Conservation (phyloP, 108 stramenopile species). For the Aurantiochytrium sp. region DNA sequence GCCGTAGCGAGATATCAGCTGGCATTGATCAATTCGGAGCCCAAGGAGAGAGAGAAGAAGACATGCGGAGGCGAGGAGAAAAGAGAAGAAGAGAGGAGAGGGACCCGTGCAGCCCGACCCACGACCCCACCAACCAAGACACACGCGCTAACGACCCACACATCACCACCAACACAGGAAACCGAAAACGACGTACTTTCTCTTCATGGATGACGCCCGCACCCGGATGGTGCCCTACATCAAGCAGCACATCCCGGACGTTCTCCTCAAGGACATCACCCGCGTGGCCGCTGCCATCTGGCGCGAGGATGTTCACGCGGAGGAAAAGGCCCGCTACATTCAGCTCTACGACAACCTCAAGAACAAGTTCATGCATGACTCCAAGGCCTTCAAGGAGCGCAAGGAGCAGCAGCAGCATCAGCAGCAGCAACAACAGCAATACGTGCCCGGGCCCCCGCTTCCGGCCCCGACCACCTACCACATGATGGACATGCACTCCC, state of each 20-base stretch:
- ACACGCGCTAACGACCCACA: too few relatives aligned
- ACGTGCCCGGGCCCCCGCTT: background rate
- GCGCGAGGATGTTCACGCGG: background rate
- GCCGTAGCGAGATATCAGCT: too few relatives aligned
- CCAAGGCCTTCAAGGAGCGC: background rate
- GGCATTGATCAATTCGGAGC: too few relatives aligned
- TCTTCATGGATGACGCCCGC: slow-evolving; percentile 15
- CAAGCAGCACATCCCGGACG: background rate
- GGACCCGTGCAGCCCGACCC: too few relatives aligned
- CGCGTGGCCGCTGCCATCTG: background rate
- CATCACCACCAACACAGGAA: too few relatives aligned
- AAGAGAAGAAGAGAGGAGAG: too few relatives aligned
- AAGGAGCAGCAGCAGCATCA: background rate
- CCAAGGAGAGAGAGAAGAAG: too few relatives aligned
- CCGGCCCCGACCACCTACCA: background rate
- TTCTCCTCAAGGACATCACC: background rate
- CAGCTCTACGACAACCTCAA: background rate
- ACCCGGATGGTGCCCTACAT: background rate
- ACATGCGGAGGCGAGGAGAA: too few relatives aligned
- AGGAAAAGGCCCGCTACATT: background rate
- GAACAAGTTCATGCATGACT: background rate
- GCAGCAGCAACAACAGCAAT: background rate
- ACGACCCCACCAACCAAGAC: too few relatives aligned
- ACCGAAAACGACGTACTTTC: background rate
- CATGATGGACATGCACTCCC: background rate